Base-by-base conservation (phyloP, 441 rosid species). In the Macaranga tanarius region DNA sequence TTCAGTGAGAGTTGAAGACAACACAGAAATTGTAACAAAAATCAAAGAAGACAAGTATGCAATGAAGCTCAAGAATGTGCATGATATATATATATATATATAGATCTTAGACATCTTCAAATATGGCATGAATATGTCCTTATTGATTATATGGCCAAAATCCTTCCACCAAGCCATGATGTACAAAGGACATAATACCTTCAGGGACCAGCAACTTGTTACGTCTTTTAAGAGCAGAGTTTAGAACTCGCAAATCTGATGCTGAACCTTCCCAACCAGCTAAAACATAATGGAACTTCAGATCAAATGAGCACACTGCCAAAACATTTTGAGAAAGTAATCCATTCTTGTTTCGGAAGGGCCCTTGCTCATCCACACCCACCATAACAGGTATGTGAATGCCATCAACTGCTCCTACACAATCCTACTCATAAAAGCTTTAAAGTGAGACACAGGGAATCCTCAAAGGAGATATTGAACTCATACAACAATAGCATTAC, bases 211-310 rank as follows among this genome's bases (percentile, higher is more conserved):
- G 86, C 80, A 93, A 79, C 73, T 86, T 90, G 84, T 83, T 80
- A 61, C 69, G 85, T 73, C 97, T 89, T 45, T 90, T 87, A 79
- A 94, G 86, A 47, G 97, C 96, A 0, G 96, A 88, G 73, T 86
- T 83, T 51, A 93, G 77, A 82, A 92, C 93, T 73, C 81, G 83
- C 76, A 87, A 85, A 82, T 90, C 92, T 20, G 95, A 86, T 71
- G 98, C 96, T 9, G 98, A 92, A 55, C 98, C 98, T 83, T 93
- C 98, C 97, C 97, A 94, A 16, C 98, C 98, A 76, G 97, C 97
- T 60, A 94, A 83, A 31, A 93, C 95, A 70, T 93, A 93, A 78
- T 82, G 88, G 77, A 93, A 93, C 81, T 82, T 87, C 72, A 94
- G 80, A 80, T 94, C 97, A 77, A 92, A 84, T 51, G 95, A 90